Evolutionary conservation across 192 early-diverging fungal genomes (phyloP), one percentile per base, ranked within the genome.

Genomic region (Coemansia sp.): DNA sequence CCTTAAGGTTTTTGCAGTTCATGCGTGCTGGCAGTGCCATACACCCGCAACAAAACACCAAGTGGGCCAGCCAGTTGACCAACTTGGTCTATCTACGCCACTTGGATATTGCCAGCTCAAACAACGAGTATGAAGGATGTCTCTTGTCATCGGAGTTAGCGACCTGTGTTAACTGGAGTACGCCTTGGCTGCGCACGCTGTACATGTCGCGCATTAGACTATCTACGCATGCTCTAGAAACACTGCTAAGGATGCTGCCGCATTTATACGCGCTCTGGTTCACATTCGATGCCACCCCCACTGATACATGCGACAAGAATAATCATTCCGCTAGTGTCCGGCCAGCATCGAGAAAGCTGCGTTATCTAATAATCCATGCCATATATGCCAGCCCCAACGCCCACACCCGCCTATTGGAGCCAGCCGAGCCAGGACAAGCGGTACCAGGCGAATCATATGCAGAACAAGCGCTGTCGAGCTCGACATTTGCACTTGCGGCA

Each of bases 41-140:
- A 27, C 9, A 70, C 17, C 74, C 36, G 3, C 42, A 68, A 4
- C 65, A 68, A 37, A 82, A 82, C 53, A 60, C 67, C 53, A 55
- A 64, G 34, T 82, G 79, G 79, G 72, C 60, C 36, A 25, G 55
- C 10, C 50, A 67, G 23, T 58, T 82, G n/a, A 68, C 68, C 7
- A 41, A 51, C 46, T 44, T 76, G n/a, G 34, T 44, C 6, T 19
- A 17, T 2, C 68, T 82, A 11, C 62, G 66, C n/a, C 50, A 66
- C 37, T 55, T 82, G 11, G 62, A 82, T 44, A 70, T 82, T 63
- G 79, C 79, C 15, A 82, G 79, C 66, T 76, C 79, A 32, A 82
- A 82, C 62, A 73, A 82, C 50, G 71, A 76, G 27, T 82, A 74
- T 37, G 79, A 82, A 17, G 79, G 79, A 5, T 82, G 79, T 41